These are phyloP conservation scores for Salix arbutifolia DNA, from an alignment of 345 rosid species.

Conservation along the genomic window DNA sequence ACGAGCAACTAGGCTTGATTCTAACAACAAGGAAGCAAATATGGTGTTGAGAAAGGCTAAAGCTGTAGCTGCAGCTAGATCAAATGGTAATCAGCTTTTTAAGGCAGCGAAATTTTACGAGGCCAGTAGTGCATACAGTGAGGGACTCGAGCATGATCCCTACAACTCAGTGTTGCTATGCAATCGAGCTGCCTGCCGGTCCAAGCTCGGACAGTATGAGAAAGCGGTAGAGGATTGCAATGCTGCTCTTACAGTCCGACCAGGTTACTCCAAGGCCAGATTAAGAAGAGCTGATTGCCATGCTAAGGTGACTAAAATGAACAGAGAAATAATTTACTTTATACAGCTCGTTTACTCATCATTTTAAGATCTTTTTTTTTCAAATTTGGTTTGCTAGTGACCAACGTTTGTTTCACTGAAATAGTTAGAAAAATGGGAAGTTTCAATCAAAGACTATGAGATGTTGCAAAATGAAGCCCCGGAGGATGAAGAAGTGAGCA, in stretches of 20 bases:
- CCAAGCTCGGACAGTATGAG: constrained; percentile 59
- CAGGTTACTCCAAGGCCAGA: constrained; percentile 69
- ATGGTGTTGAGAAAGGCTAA: constrained; percentile 40
- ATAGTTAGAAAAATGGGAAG: constrained; percentile 69
- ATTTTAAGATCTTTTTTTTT: background rate
- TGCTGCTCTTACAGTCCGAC: constrained; percentile 59
- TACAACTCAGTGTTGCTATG: constrained; percentile 74
- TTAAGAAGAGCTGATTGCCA: constrained; percentile 82
- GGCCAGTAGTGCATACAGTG: constrained; percentile 57
- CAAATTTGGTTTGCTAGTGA: background rate
- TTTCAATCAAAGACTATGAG: constrained; percentile 64
- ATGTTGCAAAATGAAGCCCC: constrained; percentile 51
- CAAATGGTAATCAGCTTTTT: constrained; percentile 67
- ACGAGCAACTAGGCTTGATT: constrained; percentile 63
- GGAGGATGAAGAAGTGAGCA: constrained; percentile 58
- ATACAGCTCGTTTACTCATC: too few relatives aligned
- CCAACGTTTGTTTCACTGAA: background rate
- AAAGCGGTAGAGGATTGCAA: constrained; percentile 72
- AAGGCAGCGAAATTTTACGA: constrained; percentile 49
- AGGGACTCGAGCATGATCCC: constrained; percentile 70
- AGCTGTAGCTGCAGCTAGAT: constrained; percentile 59
- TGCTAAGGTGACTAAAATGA: constrained; percentile 48
- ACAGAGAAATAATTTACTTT: background rate
- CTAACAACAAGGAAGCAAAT: constrained; percentile 62
- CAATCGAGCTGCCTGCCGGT: constrained; percentile 76